These are phyloP conservation scores for Lasiosphaeria hispida DNA, from an alignment of 495 filamentous ascomycete species.

Conservation along the genomic window DNA sequence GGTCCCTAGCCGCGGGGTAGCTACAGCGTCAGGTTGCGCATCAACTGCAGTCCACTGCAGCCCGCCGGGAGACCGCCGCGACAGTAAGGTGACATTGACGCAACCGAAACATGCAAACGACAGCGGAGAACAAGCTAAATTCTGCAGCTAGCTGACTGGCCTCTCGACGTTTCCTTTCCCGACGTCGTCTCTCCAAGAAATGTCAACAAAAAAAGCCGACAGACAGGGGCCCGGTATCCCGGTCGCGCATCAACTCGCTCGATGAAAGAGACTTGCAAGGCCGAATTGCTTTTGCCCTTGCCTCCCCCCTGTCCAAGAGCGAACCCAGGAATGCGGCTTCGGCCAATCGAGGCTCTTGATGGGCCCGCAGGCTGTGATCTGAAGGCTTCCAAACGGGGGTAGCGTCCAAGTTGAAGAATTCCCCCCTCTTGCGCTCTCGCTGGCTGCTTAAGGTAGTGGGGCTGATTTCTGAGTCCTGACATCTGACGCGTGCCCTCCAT, in stretches of 20 bases:
- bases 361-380: slow-evolving; percentile 9
- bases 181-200: too few species aligned
- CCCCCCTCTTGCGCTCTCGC: not conserved
- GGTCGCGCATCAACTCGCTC: not conserved
- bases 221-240: not conserved
- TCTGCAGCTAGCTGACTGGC: too few species aligned
- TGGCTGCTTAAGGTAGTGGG: not conserved
- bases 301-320: not conserved
- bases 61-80: not conserved
- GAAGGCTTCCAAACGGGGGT: slow-evolving; percentile 7
- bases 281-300: not conserved
- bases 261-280: not conserved
- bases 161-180: too few species aligned
- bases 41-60: not conserved
- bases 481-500: not conserved
- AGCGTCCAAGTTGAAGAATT: slow-evolving; percentile 1
- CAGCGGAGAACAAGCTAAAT: too few species aligned
- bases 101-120: too few species aligned
- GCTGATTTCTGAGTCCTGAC: not conserved
- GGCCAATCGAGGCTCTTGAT: slow-evolving; percentile 17
- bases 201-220: too few species aligned
- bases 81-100: not conserved
- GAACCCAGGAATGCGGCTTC: not conserved
- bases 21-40: slow-evolving; percentile 4
- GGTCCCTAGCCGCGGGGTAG: slow-evolving; percentile 5